Evolutionary conservation across 352 stramenopile genomes (phyloP).

Genomic region (Phytophthora quininea): DNA sequence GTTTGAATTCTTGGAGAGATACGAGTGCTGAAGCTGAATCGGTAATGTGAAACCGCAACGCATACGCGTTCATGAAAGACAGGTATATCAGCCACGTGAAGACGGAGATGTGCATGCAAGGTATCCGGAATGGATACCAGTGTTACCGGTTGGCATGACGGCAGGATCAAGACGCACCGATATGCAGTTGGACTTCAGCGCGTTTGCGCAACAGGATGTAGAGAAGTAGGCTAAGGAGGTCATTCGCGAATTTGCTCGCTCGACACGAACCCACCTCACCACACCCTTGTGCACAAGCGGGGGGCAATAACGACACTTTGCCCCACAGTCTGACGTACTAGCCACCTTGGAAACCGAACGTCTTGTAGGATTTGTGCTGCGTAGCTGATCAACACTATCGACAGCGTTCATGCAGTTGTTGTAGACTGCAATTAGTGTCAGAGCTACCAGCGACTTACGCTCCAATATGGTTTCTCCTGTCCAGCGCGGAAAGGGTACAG

Average conservation of each 20-base stretch:
- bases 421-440: conserved; percentile 12
- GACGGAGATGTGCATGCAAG: conserved; percentile 15
- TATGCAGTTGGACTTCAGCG: too few relatives aligned
- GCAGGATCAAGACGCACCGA: too few relatives aligned
- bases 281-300: too few relatives aligned
- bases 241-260: too few relatives aligned
- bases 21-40: not conserved
- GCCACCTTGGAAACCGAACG: conserved; percentile 7
- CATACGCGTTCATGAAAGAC: conserved; percentile 11
- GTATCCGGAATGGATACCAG: too few relatives aligned
- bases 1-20: conserved; percentile 11
- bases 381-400: conserved; percentile 12
- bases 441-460: conserved; percentile 2
- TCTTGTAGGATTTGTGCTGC: conserved; percentile 11
- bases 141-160: too few relatives aligned
- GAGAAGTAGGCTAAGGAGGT: too few relatives aligned
- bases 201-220: too few relatives aligned
- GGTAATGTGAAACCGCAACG: conserved; percentile 3
- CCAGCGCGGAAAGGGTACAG: conserved; percentile 7
- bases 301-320: too few relatives aligned
- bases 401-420: conserved; percentile 21
- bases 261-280: too few relatives aligned
- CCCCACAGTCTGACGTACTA: too few relatives aligned
- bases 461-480: conserved; percentile 14
- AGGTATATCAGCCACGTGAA: conserved; percentile 15